These are phyloP conservation scores for Xylariaceae sp. DNA, from an alignment of 2,329 filamentous ascomycete genomes.

Conservation along the genomic window DNA sequence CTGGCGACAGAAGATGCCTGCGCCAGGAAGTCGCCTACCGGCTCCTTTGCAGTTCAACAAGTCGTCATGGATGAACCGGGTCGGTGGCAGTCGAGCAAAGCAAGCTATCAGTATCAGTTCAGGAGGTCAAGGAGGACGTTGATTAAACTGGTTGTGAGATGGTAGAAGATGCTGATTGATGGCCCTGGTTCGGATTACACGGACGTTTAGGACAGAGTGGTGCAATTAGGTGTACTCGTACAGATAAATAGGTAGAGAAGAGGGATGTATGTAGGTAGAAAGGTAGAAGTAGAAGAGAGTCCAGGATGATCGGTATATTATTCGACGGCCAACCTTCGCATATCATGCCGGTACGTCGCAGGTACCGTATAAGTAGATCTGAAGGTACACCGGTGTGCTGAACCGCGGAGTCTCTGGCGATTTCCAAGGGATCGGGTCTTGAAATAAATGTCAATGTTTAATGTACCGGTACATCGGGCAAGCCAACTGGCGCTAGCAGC, in stretches of 20 bases:
- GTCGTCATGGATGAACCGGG: slow-evolving; percentile 17
- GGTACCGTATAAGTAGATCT: not conserved
- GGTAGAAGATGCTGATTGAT: not conserved
- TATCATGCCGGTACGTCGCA: not conserved
- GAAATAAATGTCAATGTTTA: not conserved
- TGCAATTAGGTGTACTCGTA: slow-evolving; percentile 20
- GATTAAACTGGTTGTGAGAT: not conserved
- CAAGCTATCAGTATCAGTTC: not conserved
- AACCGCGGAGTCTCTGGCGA: not conserved
- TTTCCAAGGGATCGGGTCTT: not conserved
- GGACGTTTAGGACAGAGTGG: not conserved
- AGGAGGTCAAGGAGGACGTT: not conserved
- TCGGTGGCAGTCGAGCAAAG: not conserved
- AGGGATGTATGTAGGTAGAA: no score
- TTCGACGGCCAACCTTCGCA: not conserved
- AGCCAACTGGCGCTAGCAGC: no score
- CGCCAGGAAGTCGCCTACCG: slow-evolving; percentile 18
- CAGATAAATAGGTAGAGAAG: not conserved
- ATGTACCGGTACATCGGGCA: not conserved
- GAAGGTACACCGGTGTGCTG: not conserved
- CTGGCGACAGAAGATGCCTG: slow-evolving; percentile 11
- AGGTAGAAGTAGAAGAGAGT: slow-evolving; percentile 1
- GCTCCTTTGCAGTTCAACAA: slow-evolving; percentile 19
- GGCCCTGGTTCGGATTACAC: not conserved
- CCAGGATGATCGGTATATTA: slow-evolving; percentile 18